phyloP scores from a whole-genome alignment of 371 early-diverging fungal species.

The Apophysomyces sp. region DNA sequence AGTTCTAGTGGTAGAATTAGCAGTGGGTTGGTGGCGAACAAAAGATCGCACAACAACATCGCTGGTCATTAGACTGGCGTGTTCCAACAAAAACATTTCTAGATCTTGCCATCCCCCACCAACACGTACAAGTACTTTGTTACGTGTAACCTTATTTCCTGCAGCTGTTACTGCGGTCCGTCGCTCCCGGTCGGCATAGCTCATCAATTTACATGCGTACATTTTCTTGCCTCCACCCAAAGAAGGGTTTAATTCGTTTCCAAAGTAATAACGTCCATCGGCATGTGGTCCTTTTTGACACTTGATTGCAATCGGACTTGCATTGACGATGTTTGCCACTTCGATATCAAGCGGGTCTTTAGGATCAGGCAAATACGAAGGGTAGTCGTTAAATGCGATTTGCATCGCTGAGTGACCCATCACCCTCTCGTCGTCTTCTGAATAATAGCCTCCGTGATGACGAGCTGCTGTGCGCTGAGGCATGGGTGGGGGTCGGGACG shows the following conservation, averaged over 20 bases:
- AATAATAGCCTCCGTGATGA: constrained; percentile 1
- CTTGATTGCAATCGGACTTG: constrained; percentile 48
- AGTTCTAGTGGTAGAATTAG: constrained; percentile 3
- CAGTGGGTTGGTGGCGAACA: not conserved
- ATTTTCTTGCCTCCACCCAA: constrained; percentile 44
- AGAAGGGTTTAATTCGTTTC: constrained; percentile 46
- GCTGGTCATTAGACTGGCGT: constrained; percentile 41
- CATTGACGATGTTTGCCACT: constrained; percentile 53
- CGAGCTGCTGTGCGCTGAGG: constrained; percentile 16
- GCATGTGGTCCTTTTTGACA: constrained; percentile 41
- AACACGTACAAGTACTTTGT: constrained; percentile 61
- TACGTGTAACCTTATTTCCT: constrained; percentile 19
- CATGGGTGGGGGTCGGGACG: not conserved
- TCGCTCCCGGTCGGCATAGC: constrained; percentile 22
- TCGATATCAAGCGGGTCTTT: constrained; percentile 58
- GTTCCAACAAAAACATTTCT: constrained; percentile 61
- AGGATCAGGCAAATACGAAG: constrained; percentile 45
- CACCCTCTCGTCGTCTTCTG: constrained; percentile 4
- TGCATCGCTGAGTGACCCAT: constrained; percentile 9
- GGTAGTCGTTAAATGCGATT: constrained; percentile 22
- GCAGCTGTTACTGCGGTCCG: not conserved
- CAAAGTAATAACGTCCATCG: constrained; percentile 60
- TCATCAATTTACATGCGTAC: constrained; percentile 48
- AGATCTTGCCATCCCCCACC: constrained; percentile 70
- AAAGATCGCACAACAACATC: constrained; percentile 10